Percentiles rank a stretch among this genome's conserved stretches.
phyloP scores from a whole-genome alignment of 345 rosid species.

The Camelina laxa region DNA sequence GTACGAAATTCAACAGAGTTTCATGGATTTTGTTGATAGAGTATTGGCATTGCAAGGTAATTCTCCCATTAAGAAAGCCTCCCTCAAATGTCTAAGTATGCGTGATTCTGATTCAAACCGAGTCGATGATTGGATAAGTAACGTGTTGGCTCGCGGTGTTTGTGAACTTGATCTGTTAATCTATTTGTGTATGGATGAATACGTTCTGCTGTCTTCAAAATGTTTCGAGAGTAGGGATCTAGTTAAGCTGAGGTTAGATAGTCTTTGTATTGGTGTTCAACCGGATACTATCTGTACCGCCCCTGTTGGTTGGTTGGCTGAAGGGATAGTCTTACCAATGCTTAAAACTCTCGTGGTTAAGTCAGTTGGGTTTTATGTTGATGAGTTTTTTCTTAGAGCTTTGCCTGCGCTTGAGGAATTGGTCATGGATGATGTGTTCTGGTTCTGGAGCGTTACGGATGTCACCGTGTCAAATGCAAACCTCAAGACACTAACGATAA shows the following conservation, averaged over 20 bases:
- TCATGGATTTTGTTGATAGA: not conserved
- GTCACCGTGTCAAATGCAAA: not conserved
- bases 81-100: not conserved
- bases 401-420: slow-evolving; percentile 23
- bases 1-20: not conserved
- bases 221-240: not conserved
- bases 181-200: not conserved
- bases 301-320: not conserved
- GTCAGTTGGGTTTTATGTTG: not conserved
- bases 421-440: not conserved
- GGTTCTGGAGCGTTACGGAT: not conserved
- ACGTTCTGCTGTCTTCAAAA: not conserved
- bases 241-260: not conserved
- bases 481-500: not conserved
- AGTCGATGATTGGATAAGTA: slow-evolving; percentile 9
- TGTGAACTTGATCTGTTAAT: not conserved
- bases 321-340: not conserved
- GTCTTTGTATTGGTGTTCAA: not conserved
- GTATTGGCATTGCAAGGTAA: not conserved
- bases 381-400: not conserved
- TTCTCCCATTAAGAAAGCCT: not conserved
- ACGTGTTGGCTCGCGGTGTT: slow-evolving; percentile 3
- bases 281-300: not conserved
- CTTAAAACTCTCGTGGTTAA: slow-evolving; percentile 3
- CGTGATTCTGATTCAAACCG: not conserved